A percentile compares a stretch with the other conserved stretches of the same genome.
Conservation (phyloP, 331 rosid species). For the Cydonia oblonga region DNA sequence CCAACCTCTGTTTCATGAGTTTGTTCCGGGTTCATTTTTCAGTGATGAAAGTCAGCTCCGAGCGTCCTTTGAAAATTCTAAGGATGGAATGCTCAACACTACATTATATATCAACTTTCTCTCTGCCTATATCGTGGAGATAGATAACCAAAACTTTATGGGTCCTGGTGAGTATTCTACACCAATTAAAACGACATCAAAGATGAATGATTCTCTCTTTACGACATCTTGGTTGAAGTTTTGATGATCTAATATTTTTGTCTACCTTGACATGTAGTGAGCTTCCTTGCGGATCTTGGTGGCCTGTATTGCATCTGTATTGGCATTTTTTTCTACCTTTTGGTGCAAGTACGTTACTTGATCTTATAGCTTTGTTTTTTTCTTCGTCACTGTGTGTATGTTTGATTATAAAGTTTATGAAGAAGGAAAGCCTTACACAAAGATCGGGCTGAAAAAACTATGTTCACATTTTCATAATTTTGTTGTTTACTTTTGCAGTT, state of each 20-base stretch:
- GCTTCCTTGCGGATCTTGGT: constrained; percentile 97
- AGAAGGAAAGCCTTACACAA: background rate
- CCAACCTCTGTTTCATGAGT: constrained; percentile 90
- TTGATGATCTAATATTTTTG: background rate
- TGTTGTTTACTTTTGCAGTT: constrained; percentile 34
- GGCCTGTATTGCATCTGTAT: constrained; percentile 90
- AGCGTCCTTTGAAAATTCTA: constrained; percentile 60
- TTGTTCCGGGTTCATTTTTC: constrained; percentile 74
- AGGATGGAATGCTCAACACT: constrained; percentile 61
- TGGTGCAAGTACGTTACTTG: constrained; percentile 56
- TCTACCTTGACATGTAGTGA: constrained; percentile 44
- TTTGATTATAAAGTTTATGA: background rate
- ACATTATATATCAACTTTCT: constrained; percentile 75
- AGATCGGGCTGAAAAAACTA: background rate
- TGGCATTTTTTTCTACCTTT: constrained; percentile 73
- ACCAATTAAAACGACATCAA: background rate
- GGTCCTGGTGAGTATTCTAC: constrained; percentile 65
- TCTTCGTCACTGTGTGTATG: background rate
- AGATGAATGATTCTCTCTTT: background rate
- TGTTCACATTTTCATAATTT: background rate
- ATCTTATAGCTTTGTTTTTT: background rate
- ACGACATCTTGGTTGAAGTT: background rate
- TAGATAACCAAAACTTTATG: constrained; percentile 48
- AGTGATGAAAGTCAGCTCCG: constrained; percentile 50
- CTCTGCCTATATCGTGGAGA: constrained; percentile 80